phyloP scores from a whole-genome alignment of 163 green algal genomes.

The Smithsoniella earleae region DNA sequence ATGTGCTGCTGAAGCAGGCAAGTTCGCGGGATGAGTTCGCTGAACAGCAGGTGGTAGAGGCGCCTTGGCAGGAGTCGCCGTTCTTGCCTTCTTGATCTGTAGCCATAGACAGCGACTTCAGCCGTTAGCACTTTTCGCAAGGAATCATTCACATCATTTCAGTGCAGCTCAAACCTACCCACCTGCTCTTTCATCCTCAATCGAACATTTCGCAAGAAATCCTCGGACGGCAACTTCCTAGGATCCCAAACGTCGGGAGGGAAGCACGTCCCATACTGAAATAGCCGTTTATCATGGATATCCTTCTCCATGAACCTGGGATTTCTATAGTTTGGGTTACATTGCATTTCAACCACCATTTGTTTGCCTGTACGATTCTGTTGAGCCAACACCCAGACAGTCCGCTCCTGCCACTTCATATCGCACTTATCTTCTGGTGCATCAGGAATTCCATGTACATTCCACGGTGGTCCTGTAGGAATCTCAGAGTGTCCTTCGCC shows the following conservation, averaged over 20 bases:
- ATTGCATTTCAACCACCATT: slow-evolving; percentile 29
- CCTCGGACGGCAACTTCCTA: slow-evolving; percentile 23
- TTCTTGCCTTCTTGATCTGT: no score
- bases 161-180: no score
- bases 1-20: background rate
- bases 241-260: slow-evolving; percentile 35
- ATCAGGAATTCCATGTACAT: slow-evolving; percentile 14
- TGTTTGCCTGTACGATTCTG: background rate
- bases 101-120: no score
- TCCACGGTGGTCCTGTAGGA: background rate
- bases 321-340: slow-evolving; percentile 34
- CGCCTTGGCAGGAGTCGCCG: no score
- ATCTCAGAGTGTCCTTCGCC: background rate
- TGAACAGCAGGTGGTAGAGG: no score
- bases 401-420: slow-evolving; percentile 3
- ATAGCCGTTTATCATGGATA: slow-evolving; percentile 31
- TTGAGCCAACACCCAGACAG: background rate
- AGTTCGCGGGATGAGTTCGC: background rate
- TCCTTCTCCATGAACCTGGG: slow-evolving; percentile 39
- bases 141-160: no score
- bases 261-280: slow-evolving; percentile 36
- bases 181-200: no score
- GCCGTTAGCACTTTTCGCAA: no score
- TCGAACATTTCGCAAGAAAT: no score
- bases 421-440: slow-evolving; percentile 4